Conservation (phyloP, 2,329 filamentous ascomycete genomes). For the Juglanconis oblonga region DNA sequence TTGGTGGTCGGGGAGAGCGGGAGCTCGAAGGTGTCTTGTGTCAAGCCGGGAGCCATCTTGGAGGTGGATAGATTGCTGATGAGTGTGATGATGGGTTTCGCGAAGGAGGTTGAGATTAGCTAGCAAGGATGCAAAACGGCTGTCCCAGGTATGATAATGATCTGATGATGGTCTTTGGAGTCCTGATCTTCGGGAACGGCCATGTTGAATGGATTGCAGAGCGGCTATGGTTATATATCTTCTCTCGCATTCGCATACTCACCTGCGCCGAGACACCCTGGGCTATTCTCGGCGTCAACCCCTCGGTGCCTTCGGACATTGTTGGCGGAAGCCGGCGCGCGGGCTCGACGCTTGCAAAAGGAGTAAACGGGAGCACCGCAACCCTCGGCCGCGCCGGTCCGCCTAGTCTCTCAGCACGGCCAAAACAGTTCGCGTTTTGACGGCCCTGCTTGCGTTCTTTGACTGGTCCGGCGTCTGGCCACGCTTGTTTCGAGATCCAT, state of each 20-base stretch:
- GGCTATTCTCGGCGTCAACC: background rate
- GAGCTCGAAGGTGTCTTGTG: slow-evolving; percentile 7
- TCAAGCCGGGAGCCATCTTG: slow-evolving; percentile 13
- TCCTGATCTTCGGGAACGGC: background rate
- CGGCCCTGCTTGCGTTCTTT: too few species aligned
- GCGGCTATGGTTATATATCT: slow-evolving; percentile 3
- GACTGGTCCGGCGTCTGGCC: background rate
- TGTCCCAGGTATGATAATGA: background rate
- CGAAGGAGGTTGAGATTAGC: background rate
- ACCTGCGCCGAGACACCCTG: too few species aligned
- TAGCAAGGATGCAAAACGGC: too few species aligned
- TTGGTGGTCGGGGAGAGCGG: background rate
- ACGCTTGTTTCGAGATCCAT: background rate
- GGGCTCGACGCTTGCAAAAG: background rate
- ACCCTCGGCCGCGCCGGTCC: background rate
- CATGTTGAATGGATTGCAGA: background rate
- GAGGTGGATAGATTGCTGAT: background rate
- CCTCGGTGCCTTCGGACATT: slow-evolving; percentile 14
- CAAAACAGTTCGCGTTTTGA: too few species aligned
- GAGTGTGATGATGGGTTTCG: background rate
- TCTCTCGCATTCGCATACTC: background rate
- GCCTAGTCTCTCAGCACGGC: too few species aligned
- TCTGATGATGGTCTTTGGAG: background rate
- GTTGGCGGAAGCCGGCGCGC: slow-evolving; percentile 15
- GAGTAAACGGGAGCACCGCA: background rate